Evolutionary conservation across 2,329 filamentous ascomycete genomes (phyloP).

Genomic region (Phialophora chinensis): DNA sequence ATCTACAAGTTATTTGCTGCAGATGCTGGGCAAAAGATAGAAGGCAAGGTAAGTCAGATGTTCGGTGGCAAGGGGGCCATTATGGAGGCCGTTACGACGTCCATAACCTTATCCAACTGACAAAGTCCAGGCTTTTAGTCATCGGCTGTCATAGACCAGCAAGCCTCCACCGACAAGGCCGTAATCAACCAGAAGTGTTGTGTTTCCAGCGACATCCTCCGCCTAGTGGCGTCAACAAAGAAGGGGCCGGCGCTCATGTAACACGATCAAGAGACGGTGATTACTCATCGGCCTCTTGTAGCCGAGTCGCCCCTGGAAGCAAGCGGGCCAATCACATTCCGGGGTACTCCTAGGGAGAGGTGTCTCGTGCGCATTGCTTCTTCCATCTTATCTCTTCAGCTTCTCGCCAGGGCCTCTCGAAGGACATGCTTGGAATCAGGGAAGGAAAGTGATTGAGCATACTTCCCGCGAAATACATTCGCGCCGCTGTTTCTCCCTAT

Average conservation of each 20-base stretch:
- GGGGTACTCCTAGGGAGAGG: too few species aligned
- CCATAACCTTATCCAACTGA: not conserved
- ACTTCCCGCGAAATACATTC: too few species aligned
- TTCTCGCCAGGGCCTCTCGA: too few species aligned
- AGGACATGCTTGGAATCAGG: too few species aligned
- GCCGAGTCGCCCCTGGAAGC: not conserved
- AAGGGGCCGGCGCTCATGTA: not conserved
- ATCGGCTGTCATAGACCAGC: not conserved
- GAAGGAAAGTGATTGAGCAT: too few species aligned
- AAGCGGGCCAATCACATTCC: not conserved
- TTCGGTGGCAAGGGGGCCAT: not conserved
- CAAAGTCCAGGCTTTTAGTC: not conserved
- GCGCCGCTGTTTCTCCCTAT: too few species aligned
- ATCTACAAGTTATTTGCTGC: not conserved
- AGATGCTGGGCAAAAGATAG: not conserved
- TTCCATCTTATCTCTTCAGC: too few species aligned
- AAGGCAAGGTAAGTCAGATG: not conserved
- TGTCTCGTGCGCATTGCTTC: too few species aligned
- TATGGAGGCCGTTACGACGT: not conserved
- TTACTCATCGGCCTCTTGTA: not conserved
- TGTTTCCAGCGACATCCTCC: not conserved
- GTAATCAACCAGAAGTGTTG: not conserved
- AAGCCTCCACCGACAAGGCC: constrained; percentile 2
- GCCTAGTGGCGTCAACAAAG: not conserved
- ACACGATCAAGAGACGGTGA: not conserved